Conservation (phyloP, 495 filamentous ascomycete species). For the Talaromyces trachyspermus region DNA sequence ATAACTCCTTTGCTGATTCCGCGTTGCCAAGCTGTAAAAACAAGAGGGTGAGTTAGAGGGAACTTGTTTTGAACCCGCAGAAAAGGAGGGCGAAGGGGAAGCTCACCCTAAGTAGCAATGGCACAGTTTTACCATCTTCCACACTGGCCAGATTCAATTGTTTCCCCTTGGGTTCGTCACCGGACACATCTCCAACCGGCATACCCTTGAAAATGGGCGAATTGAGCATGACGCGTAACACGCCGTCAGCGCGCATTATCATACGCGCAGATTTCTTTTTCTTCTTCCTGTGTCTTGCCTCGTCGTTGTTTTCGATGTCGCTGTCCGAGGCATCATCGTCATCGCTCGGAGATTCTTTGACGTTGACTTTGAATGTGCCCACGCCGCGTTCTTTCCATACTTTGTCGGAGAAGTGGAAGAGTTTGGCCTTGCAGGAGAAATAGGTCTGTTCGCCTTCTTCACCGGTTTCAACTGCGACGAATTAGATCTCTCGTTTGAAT, state of each 20-base stretch:
- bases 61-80: too few species aligned
- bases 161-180: constrained; percentile 43
- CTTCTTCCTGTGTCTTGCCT: too few species aligned
- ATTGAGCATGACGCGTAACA: constrained; percentile 80
- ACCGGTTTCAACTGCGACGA: constrained; percentile 57
- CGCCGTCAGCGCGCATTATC: constrained; percentile 82
- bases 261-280: constrained; percentile 55
- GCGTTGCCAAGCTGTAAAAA: constrained; percentile 34
- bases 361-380: constrained; percentile 79
- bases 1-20: constrained; percentile 33
- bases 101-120: constrained; percentile 66
- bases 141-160: constrained; percentile 56
- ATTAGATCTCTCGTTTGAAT: constrained; percentile 5
- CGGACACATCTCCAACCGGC: constrained; percentile 54
- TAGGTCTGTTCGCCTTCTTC: constrained; percentile 58
- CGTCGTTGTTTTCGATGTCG: too few species aligned
- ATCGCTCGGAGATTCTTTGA: constrained; percentile 30
- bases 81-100: constrained; percentile 2
- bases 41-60: constrained; percentile 11
- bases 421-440: constrained; percentile 65
- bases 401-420: constrained; percentile 64
- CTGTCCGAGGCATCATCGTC: constrained; percentile 44
- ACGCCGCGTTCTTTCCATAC: constrained; percentile 85
- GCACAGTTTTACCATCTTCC: constrained; percentile 48
- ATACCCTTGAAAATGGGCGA: constrained; percentile 65